Evolutionary conservation across 805 yeast genomes (phyloP).

Genomic region (Naumovozyma castellii): DNA sequence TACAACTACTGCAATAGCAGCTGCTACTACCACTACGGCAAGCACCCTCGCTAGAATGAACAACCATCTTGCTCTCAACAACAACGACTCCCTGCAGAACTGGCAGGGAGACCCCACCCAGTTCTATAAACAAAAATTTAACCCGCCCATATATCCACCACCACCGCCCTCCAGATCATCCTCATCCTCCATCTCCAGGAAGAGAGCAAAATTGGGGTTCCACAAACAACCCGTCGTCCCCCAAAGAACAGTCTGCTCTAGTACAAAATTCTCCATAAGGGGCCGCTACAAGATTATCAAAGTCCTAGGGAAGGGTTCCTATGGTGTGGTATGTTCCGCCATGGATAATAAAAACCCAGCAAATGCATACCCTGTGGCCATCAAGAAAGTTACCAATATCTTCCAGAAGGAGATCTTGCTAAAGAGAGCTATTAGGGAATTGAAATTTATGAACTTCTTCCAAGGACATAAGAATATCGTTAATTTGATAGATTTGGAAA

Average conservation of each 20-base stretch:
- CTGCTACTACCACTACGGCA: too few species aligned
- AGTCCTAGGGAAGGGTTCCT: constrained; percentile 74
- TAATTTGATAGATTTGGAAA: constrained; percentile 61
- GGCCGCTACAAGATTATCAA: constrained; percentile 47
- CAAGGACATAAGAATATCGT: constrained; percentile 82
- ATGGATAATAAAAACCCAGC: constrained; percentile 25
- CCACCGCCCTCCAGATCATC: background rate
- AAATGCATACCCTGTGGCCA: constrained; percentile 43
- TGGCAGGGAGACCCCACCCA: background rate
- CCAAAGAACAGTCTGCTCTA: constrained; percentile 34
- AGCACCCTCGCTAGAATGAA: background rate
- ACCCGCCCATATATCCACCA: background rate
- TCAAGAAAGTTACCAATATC: constrained; percentile 70
- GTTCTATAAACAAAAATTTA: background rate
- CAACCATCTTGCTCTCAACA: background rate
- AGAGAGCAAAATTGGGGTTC: background rate
- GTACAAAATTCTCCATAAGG: constrained; percentile 54
- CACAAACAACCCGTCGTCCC: background rate
- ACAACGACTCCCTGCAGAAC: background rate
- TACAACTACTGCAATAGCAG: too few species aligned
- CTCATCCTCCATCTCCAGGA: background rate
- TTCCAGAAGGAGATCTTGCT: constrained; percentile 57
- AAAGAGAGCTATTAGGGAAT: constrained; percentile 75
- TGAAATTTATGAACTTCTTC: constrained; percentile 70
- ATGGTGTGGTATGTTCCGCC: constrained; percentile 79